These are phyloP conservation scores for Wickerhamiella domercqiae DNA, from an alignment of 805 yeast genomes.

Conservation along the genomic window DNA sequence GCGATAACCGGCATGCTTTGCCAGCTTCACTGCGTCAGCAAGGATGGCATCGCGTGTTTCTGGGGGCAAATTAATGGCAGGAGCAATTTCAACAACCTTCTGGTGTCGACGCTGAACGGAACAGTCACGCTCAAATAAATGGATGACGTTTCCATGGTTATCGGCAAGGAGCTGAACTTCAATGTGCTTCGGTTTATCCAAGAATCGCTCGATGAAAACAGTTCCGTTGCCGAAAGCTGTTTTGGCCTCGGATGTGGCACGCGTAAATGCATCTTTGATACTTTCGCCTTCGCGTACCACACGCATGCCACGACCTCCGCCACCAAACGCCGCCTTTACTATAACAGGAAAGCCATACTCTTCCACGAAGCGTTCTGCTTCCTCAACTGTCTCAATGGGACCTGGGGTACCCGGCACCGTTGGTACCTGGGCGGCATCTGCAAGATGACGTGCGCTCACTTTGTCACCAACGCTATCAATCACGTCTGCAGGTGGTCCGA, in stretches of 20 bases:
- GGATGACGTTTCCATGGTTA: constrained; percentile 85
- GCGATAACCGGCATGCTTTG: constrained; percentile 73
- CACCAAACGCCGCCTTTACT: constrained; percentile 97
- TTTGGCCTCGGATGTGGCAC: constrained; percentile 89
- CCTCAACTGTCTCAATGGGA: constrained; percentile 66
- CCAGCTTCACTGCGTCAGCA: constrained; percentile 87
- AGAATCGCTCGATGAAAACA: constrained; percentile 89
- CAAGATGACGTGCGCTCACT: constrained; percentile 83
- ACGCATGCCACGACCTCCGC: constrained; percentile 99
- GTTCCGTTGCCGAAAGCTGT: constrained; percentile 98
- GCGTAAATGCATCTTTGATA: constrained; percentile 74
- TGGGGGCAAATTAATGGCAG: constrained; percentile 78
- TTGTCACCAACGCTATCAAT: constrained; percentile 95
- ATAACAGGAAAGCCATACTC: constrained; percentile 90
- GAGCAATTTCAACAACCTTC: constrained; percentile 96
- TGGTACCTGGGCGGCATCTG: constrained; percentile 70
- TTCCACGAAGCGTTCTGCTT: constrained; percentile 66
- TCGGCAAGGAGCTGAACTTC: constrained; percentile 95
- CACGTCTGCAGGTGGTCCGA: constrained; percentile 79
- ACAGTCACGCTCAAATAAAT: constrained; percentile 93
- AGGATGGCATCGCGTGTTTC: constrained; percentile 82
- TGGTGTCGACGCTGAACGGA: constrained; percentile 99
- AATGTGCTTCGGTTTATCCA: constrained; percentile 91
- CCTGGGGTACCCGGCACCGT: constrained; percentile 97
- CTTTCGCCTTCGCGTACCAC: constrained; percentile 95